These are phyloP conservation scores for Penicillium occitanis DNA, from an alignment of 2,329 filamentous ascomycete genomes.

Conservation along the genomic window DNA sequence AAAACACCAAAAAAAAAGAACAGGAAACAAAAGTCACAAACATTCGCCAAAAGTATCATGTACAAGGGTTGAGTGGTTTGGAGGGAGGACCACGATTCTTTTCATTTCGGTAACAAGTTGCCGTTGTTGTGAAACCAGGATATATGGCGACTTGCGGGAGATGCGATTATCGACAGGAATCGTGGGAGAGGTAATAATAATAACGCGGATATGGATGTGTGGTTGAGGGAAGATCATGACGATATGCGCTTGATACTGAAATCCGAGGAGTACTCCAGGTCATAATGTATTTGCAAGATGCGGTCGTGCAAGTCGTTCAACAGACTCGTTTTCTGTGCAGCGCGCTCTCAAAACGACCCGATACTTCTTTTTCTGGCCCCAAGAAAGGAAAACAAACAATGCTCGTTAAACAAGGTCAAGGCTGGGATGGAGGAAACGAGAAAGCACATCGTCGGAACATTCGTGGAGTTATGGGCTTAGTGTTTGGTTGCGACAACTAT, in stretches of 20 bases:
- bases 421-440: conserved; percentile 25
- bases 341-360: conserved; percentile 5
- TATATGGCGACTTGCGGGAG: conserved; percentile 8
- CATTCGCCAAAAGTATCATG: conserved; percentile 36
- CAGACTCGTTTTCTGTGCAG: background rate
- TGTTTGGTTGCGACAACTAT: conserved; percentile 48
- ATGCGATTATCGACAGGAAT: conserved; percentile 1
- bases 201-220: background rate
- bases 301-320: background rate
- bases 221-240: conserved; percentile 1
- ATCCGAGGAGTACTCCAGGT: conserved; percentile 6
- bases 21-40: background rate
- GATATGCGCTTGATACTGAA: conserved; percentile 10
- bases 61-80: conserved; percentile 32
- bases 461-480: conserved; percentile 34
- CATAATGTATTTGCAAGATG: conserved; percentile 15
- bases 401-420: conserved; percentile 25
- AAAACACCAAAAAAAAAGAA: conserved; percentile 33
- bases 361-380: conserved; percentile 12
- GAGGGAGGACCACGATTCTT: conserved; percentile 17
- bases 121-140: background rate
- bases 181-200: background rate
- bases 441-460: conserved; percentile 34
- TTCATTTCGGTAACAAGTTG: conserved; percentile 26
- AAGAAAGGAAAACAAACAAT: conserved; percentile 25